Base-by-base conservation (phyloP, 768 basidiomycete species). In the Kwoniella sp. region DNA sequence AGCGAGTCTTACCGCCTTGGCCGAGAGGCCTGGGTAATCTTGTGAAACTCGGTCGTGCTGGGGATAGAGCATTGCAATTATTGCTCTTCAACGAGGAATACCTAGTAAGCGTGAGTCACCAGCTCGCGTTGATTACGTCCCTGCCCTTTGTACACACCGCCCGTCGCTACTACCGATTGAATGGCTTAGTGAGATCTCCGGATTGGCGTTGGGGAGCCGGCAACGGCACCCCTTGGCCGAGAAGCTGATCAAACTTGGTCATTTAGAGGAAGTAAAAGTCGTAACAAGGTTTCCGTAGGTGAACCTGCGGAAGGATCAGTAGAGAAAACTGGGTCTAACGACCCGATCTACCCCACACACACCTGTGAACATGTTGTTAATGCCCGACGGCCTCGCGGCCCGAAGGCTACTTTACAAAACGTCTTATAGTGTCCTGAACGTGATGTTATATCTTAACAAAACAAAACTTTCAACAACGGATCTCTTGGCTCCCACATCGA, bases 41-140 rank as follows among this genome's bases (percentile, higher is more conserved):
- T 86, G 85, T 87, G 85, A 87, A 87, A 86, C 85, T 85, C 84
- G 84, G 85, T 87, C 85, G 85, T 87, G 86, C 85, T 87, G 87
- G 88, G 87, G 87, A 88, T 88, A 87, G 88, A 88, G 87, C 86
- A 88, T 88, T 89, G 88, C 86, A 88, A 88, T 88, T 89, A 88
- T 89, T 86, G 88, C 87, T 88, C 88, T 88, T 89, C 87, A 89
- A 88, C 86, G 85, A 88, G 87, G 88, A 88, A 88, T 89, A 85
- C 87, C 87, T 88, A 88, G 88, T 88, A 89, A 88, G 85, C 85
- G 85, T 84, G 85, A 88, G 87, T 89, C 87, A 88, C 88, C 87
- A 89, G 87, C 88, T 88, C 84, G 85, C 86, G 86, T 88, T 87
- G 88, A 89, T 88, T 88, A 88, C 85, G 87, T 88, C 87, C 87